Evolutionary conservation across 768 basidiomycete genomes (phyloP).

Genomic region (button mushroom (Agaricus bisporus)): DNA sequence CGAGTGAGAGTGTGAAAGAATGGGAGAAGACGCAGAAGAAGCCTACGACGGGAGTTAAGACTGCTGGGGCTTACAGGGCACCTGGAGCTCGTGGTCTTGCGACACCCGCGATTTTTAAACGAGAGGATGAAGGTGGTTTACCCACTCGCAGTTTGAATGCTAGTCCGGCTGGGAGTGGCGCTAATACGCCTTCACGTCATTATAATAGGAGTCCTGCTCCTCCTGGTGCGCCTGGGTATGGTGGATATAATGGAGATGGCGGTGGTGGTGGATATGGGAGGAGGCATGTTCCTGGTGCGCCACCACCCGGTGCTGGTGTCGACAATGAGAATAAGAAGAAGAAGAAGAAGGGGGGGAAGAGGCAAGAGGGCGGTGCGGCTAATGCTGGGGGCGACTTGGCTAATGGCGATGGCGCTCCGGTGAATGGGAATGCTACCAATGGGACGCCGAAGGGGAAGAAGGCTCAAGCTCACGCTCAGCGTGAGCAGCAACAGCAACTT

Average conservation of each 20-base stretch:
- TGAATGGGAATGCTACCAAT: constrained; percentile 3
- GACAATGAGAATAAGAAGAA: constrained; percentile 47
- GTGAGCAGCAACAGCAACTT: constrained; percentile 9
- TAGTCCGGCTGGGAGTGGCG: constrained; percentile 31
- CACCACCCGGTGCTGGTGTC: constrained; percentile 34
- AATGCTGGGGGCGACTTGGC: constrained; percentile 37
- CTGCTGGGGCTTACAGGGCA: constrained; percentile 87
- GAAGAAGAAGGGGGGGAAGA: constrained; percentile 46
- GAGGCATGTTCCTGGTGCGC: constrained; percentile 74
- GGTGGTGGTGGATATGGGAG: constrained; percentile 27
- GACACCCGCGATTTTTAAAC: constrained; percentile 84
- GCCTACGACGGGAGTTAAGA: constrained; percentile 45
- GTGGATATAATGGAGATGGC: constrained; percentile 25
- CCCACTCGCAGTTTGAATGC: constrained; percentile 30
- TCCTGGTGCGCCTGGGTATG: constrained; percentile 41
- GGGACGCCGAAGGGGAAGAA: constrained; percentile 13
- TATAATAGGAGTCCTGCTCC: constrained; percentile 51
- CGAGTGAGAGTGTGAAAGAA: constrained; percentile 49
- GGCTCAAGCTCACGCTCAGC: background rate
- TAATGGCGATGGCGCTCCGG: constrained; percentile 33
- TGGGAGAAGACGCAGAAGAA: constrained; percentile 41
- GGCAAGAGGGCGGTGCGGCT: constrained; percentile 21
- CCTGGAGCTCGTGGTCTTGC: constrained; percentile 88
- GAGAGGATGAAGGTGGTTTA: constrained; percentile 86
- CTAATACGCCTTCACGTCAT: constrained; percentile 55